Evolutionary conservation across 345 rosid species (phyloP), one percentile per base, ranked within the genome.

Genomic region (Crucihimalaya himalaica): DNA sequence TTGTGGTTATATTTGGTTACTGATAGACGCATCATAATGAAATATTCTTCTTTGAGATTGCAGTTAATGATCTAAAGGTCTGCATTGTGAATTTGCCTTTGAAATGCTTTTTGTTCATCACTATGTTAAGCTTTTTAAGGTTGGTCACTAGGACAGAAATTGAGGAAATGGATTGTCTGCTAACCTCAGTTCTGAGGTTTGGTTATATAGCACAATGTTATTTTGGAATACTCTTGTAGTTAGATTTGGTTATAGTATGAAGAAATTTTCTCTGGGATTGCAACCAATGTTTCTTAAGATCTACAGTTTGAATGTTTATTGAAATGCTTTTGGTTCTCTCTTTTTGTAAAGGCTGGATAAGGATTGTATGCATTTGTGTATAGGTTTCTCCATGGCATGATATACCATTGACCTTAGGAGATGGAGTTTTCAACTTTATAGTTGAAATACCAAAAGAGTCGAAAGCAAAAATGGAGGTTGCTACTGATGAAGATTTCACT

Each of bases 321-420:
- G 28, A 55, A 46, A 65, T 55, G 59, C 8, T 45, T 55, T 18
- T 35, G 28, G 18, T 58, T 34, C 29, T 31, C 56, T 60, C 63
- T 68, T 63, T 68, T 11, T 3, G 9, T 19, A 28, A 68, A 12
- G n/a, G 37, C 20, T 40, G 53, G 14, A 42, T 8, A 55, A 25
- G 5, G 20, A 34, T 64, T 46, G 4, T 34, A 13, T 61, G 66
- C 52, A 27, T 63, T 55, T 76, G 66, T 48, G 46, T 64, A 8
- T 58, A 92, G 98, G 81, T 96, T 51, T 96, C 98, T 69, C 99
- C 98, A 12, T 92, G 98, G 98, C 98, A 96, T 85, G 97, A 88
- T 71, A 71, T 96, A 46, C 99, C 97, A 2, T 66, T 92, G 85
- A 87, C 82, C 19, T 72, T 88, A 80, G 99, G 98, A 8, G 88